Conservation (phyloP, 192 early-diverging fungal species). For the Radiomyces spectabilis region DNA sequence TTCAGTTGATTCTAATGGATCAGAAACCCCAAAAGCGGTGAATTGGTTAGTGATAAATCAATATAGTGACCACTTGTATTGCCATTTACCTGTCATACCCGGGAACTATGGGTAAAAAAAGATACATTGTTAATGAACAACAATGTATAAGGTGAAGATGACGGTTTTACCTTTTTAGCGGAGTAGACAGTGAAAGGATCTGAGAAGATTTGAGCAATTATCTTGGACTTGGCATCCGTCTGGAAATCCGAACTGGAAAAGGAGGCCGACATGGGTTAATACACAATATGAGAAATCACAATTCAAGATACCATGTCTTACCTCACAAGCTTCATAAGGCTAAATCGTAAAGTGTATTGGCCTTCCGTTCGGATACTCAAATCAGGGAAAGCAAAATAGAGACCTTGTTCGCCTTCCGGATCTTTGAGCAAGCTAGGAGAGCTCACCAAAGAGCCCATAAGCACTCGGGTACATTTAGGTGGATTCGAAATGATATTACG, state of each 20-base stretch:
- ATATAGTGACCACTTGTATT: too few relatives aligned
- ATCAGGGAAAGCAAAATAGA: conserved; percentile 76
- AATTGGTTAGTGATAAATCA: too few relatives aligned
- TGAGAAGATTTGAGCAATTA: conserved; percentile 49
- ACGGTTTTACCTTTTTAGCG: conserved; percentile 50
- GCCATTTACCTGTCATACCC: conserved; percentile 65
- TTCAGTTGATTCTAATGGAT: conserved; percentile 59
- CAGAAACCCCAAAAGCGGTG: neutral
- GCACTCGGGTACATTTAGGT: conserved; percentile 50
- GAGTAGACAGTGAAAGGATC: conserved; percentile 74
- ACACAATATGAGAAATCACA: neutral
- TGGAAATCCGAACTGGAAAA: conserved; percentile 38
- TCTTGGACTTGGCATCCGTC: conserved; percentile 35
- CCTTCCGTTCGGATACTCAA: conserved; percentile 69
- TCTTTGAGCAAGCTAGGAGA: conserved; percentile 50
- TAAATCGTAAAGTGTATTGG: conserved; percentile 60
- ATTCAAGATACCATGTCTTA: conserved; percentile 12
- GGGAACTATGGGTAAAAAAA: conserved; percentile 41
- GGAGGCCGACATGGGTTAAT: conserved; percentile 7
- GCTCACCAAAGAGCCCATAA: conserved; percentile 56
- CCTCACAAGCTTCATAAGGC: conserved; percentile 61
- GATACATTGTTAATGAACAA: neutral
- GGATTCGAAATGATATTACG: conserved; percentile 54
- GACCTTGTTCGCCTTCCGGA: conserved; percentile 49
- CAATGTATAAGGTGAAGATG: neutral